A percentile compares a stretch with the other conserved stretches of the same genome.
Evolutionary conservation across 1,284 basidiomycete genomes (phyloP).

Genomic region (Porodaedalea pini): DNA sequence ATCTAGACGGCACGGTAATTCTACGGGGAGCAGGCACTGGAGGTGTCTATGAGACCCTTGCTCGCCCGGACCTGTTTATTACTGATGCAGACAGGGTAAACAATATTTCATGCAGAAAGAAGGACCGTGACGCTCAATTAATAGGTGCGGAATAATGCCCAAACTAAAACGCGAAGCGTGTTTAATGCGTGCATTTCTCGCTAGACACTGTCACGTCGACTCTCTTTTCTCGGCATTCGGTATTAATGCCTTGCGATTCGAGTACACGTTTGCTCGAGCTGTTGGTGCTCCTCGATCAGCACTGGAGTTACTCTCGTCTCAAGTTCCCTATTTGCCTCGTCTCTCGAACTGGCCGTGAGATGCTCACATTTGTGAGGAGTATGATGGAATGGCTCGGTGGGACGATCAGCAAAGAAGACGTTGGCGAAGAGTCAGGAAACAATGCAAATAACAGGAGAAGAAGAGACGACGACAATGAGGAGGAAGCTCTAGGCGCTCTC

Average conservation of each 20-base stretch:
- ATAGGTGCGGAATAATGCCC: slow-evolving; percentile 54
- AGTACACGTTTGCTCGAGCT: slow-evolving; percentile 93
- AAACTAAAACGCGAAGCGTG: not conserved
- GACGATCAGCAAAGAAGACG: slow-evolving; percentile 85
- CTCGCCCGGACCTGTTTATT: slow-evolving; percentile 88
- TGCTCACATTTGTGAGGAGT: slow-evolving; percentile 91
- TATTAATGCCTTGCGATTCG: slow-evolving; percentile 91
- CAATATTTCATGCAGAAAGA: slow-evolving; percentile 81
- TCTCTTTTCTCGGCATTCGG: slow-evolving; percentile 69
- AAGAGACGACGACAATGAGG: slow-evolving; percentile 60
- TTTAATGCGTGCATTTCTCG: slow-evolving; percentile 5
- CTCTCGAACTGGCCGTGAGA: slow-evolving; percentile 87
- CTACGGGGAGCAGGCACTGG: slow-evolving; percentile 61
- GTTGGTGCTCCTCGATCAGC: slow-evolving; percentile 92
- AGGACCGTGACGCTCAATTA: slow-evolving; percentile 87
- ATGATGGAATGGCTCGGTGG: slow-evolving; percentile 99
- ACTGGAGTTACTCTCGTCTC: slow-evolving; percentile 88
- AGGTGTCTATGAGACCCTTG: slow-evolving; percentile 83
- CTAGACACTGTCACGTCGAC: slow-evolving; percentile 85
- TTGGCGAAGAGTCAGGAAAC: slow-evolving; percentile 65
- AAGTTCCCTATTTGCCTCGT: slow-evolving; percentile 89
- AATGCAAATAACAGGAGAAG: slow-evolving; percentile 55
- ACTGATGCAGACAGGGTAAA: slow-evolving; percentile 86
- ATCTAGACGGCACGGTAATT: slow-evolving; percentile 92
- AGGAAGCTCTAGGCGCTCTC: slow-evolving; percentile 73